These are phyloP conservation scores for Vaccinium corymbosum DNA, from an alignment of 148 eudicot genomes.

Conservation along the genomic window DNA sequence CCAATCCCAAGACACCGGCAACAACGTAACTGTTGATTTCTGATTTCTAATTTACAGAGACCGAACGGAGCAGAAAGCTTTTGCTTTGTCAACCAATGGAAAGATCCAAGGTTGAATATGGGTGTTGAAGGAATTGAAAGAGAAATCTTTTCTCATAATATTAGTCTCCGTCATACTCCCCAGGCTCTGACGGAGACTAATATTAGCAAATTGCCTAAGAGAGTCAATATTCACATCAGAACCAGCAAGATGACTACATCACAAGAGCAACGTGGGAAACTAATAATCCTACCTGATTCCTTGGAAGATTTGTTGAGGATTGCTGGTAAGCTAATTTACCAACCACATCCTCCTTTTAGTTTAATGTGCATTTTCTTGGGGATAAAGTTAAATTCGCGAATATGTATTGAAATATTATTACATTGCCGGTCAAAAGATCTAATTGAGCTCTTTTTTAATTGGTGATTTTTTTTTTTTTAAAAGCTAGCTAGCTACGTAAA, in stretches of 20 bases:
- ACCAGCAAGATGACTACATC: constrained; percentile 17
- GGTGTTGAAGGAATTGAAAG: constrained; percentile 21
- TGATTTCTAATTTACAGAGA: constrained; percentile 37
- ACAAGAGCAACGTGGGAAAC: constrained; percentile 41
- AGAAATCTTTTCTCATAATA: constrained; percentile 18
- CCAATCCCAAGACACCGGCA: background rate
- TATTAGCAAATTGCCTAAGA: constrained; percentile 18
- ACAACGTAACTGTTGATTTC: constrained; percentile 1
- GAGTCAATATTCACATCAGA: constrained; percentile 69
- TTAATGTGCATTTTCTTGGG: too few species aligned
- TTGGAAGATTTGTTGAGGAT: constrained; percentile 54
- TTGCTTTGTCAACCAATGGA: constrained; percentile 28
- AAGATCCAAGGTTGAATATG: constrained; percentile 19
- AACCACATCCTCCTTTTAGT: background rate
- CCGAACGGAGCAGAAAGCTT: constrained; percentile 36
- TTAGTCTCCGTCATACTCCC: constrained; percentile 4
- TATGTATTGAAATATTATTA: too few species aligned
- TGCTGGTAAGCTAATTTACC: constrained; percentile 52
- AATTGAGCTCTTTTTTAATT: too few species aligned
- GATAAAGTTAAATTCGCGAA: too few species aligned
- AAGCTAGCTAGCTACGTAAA: too few species aligned
- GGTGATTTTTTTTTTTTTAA: too few species aligned
- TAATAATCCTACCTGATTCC: constrained; percentile 67
- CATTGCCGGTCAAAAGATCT: too few species aligned
- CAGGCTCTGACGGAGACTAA: constrained; percentile 17